Evolutionary conservation across 306 rosid species (phyloP), one percentile per base, ranked within the genome.

Genomic region (Prinsepia uniflora): DNA sequence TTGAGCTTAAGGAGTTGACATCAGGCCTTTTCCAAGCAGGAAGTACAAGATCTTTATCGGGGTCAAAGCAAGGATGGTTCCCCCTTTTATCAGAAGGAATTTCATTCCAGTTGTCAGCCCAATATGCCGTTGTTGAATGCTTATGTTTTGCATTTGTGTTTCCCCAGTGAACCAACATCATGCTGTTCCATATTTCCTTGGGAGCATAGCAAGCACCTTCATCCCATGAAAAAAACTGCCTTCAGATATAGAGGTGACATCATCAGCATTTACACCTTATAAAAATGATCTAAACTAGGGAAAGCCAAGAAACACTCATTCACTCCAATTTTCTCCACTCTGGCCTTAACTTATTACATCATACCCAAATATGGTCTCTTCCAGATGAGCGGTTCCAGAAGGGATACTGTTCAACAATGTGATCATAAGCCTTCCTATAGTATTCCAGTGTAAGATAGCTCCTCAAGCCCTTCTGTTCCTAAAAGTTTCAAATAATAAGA

Each of bases 131-230:
- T 22, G 99, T 94, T 80, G 99, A 94, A 78, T 86, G 87, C 72
- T 89, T 89, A 43, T 94, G 95, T 81, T 94, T 94, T 15, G 90
- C 62, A 68, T 94, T 94, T 67, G 97, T 91, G 82, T 94, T 94
- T 75, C 99, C 99, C 99, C 99, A 94, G 79, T 94, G 99, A 72
- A 89, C 97, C 84, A 94, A 76, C 99, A 94, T 91, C 91, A 87
- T 90, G 84, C 99, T 94, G 81, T 76, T 84, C 97, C 99, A 90
- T 84, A 94, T 94, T 85, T 94, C 99, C 87, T 94, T 94, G 11
- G 99, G 99, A 64, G 99, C 97, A 87, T 91, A 94, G 87, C 99
- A 94, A 75, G 99, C 97, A 78, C 99, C 97, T 87, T 94, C 99
- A 82, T 94, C 99, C 99, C 99, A 94, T 63, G 99, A 86, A 83